Evolutionary conservation across 371 early-diverging fungal genomes (phyloP), one percentile per base, ranked within the genome.

Genomic region (Mucor saturninus): DNA sequence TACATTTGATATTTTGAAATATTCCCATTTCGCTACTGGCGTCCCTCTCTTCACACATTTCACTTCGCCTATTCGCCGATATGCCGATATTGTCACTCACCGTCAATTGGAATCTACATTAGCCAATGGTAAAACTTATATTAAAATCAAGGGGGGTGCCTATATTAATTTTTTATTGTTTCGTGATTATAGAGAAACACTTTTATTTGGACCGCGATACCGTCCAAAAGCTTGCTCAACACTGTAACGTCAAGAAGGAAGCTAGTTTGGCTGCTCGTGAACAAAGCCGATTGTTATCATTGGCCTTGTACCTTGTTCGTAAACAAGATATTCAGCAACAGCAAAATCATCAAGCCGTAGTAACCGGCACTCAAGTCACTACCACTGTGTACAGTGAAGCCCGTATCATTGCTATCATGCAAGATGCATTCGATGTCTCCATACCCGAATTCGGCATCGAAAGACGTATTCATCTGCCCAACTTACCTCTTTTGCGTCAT

Each of bases 21-120:
- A 80, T 70, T 69, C 76, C 29, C 95, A 95, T 75, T 95, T 90
- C 64, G 89, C 93, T 3, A 81, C 93, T 54, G 87, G 85, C 62
- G 80, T 86, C 9, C 89, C 86, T 0, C 76, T 93, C 14, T 95
- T 93, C 77, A 94, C 94, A 15, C 95, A 95, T 66, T 95, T 95
- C 64, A 94, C 95, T 32, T 93, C 95, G 5, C 99, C 99, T 0
- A 94, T 95, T 53, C 87, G 98, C 26, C 86, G 99, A 56, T 98
- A 94, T 77, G 89, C 96, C 54, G 99, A 99, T 77, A 79, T 99
- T 31, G 75, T 99, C 67, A 98, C 97, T 2, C 99, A 98, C 66
- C 90, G 97, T n/a, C 83, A 86, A 61, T 67, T 92, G 6, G 72
- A 74, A 31, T 37, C 67, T 37, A 71, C 75, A 32, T 62, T 75